These are phyloP conservation scores for Phytophthora europaea DNA, from an alignment of 352 stramenopile species.

Conservation along the genomic window DNA sequence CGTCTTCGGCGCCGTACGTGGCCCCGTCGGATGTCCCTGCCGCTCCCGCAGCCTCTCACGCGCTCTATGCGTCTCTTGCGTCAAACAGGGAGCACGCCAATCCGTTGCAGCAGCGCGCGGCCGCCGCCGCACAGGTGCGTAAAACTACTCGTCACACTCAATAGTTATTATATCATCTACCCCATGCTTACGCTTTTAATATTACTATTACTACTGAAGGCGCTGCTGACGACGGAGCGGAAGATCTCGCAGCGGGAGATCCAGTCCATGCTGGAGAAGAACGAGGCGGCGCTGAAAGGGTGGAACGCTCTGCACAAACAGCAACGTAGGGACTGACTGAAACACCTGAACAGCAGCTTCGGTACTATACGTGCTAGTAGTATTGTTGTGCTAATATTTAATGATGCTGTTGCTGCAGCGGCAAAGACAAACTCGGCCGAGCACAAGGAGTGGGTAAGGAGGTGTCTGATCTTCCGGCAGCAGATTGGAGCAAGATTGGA, in stretches of 20 bases:
- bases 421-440: slow-evolving; percentile 60
- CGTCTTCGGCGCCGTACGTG: slow-evolving; percentile 40
- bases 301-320: slow-evolving; percentile 83
- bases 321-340: slow-evolving; percentile 60
- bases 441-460: slow-evolving; percentile 81
- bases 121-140: slow-evolving; percentile 62
- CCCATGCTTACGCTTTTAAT: neutral
- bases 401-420: slow-evolving; percentile 38
- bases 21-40: neutral
- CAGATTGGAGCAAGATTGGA: slow-evolving; percentile 81
- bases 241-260: slow-evolving; percentile 74
- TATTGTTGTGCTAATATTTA: neutral
- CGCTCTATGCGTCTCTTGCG: slow-evolving; percentile 21
- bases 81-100: slow-evolving; percentile 29
- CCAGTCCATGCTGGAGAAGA: slow-evolving; percentile 89
- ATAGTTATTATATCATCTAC: neutral
- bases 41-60: slow-evolving; percentile 10
- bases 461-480: slow-evolving; percentile 70
- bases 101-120: slow-evolving; percentile 70
- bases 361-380: neutral
- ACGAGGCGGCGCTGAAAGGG: slow-evolving; percentile 76
- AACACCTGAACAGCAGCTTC: neutral
- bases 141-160: neutral
- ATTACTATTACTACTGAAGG: slow-evolving; percentile 4
- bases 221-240: slow-evolving; percentile 52